phyloP scores from a whole-genome alignment of 1,139 yeast genomes.

The Kodamaea sp. region DNA sequence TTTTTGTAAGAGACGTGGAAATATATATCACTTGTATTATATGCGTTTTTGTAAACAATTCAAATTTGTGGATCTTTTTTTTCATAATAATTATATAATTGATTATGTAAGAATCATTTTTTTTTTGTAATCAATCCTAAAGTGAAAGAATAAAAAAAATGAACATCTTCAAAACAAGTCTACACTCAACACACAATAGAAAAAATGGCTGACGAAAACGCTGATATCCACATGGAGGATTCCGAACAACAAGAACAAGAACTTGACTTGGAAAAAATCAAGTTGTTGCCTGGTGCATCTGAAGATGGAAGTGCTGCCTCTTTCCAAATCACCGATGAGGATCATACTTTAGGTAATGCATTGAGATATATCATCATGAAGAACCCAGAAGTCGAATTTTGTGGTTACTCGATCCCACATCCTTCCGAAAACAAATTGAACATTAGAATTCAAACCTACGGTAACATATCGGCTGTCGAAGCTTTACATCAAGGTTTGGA shows the following conservation, averaged over 20 bases:
- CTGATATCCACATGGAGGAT: conserved; percentile 25
- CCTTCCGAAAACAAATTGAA: conserved; percentile 92
- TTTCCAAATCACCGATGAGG: conserved; percentile 88
- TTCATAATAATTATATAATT: background rate
- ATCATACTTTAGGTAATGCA: conserved; percentile 93
- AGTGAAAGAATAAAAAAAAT: too few relatives aligned
- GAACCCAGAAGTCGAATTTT: conserved; percentile 95
- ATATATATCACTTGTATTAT: background rate
- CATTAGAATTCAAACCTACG: conserved; percentile 91
- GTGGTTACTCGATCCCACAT: conserved; percentile 98
- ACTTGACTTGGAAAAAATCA: conserved; percentile 49
- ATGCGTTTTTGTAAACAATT: conserved; percentile 17
- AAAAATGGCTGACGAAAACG: conserved; percentile 21
- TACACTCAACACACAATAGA: background rate
- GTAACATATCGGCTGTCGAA: conserved; percentile 81
- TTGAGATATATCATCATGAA: conserved; percentile 92
- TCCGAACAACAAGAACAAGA: conserved; percentile 33
- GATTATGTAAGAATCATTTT: background rate
- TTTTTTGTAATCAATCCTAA: background rate
- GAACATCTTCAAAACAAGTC: background rate
- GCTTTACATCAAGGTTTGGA: conserved; percentile 91
- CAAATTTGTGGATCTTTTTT: conserved; percentile 5
- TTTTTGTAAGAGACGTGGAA: too few relatives aligned
- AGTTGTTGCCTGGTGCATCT: conserved; percentile 80
- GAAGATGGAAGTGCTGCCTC: conserved; percentile 96